Evolutionary conservation across 139 green algal genomes (phyloP).

Genomic region (Micractinium conductrix): DNA sequence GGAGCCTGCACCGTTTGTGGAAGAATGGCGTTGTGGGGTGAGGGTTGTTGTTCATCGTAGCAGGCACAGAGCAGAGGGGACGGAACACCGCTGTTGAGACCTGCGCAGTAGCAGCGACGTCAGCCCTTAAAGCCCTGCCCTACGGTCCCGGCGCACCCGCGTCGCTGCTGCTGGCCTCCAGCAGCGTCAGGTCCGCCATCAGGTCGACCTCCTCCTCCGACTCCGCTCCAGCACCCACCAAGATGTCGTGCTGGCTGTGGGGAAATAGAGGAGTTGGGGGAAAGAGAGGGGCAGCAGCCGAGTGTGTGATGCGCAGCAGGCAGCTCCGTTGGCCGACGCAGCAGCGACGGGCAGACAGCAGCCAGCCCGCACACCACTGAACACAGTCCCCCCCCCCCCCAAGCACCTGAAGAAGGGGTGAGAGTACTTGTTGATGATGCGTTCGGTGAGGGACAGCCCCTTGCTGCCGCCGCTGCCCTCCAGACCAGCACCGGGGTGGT

Average conservation of each 20-base stretch:
- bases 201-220: constrained; percentile 22
- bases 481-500: background rate
- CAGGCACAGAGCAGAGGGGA: too few relatives aligned
- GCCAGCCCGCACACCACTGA: background rate
- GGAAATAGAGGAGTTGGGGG: too few relatives aligned
- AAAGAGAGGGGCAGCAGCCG: too few relatives aligned
- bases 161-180: background rate
- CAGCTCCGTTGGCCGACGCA: background rate
- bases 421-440: constrained; percentile 21
- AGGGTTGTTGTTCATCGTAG: too few relatives aligned
- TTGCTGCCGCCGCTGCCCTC: too few relatives aligned
- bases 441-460: constrained; percentile 20
- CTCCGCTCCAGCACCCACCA: background rate
- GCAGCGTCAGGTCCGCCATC: background rate
- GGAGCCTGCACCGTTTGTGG: background rate
- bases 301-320: background rate
- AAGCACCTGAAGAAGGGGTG: constrained; percentile 18
- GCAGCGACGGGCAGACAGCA: background rate
- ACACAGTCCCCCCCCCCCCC: background rate
- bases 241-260: constrained; percentile 6
- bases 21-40: too few relatives aligned
- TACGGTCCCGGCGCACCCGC: too few relatives aligned
- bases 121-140: too few relatives aligned
- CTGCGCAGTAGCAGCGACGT: too few relatives aligned
- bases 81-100: too few relatives aligned